These are phyloP conservation scores for Aureobasidium pullulans DNA, from an alignment of 2,329 filamentous ascomycete species.

Conservation along the genomic window DNA sequence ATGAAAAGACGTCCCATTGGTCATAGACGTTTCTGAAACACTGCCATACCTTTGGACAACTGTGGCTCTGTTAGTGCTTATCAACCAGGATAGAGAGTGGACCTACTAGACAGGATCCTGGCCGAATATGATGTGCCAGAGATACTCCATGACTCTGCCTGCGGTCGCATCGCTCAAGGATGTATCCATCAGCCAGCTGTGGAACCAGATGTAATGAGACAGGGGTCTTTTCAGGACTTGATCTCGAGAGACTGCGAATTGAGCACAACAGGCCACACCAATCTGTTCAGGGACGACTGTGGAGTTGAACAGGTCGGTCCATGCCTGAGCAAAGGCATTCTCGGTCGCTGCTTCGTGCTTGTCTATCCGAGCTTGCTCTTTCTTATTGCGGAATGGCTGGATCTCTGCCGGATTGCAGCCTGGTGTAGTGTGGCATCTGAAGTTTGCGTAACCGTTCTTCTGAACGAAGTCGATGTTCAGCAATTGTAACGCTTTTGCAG, in stretches of 20 bases:
- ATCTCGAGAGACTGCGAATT: conserved; percentile 46
- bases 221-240: conserved; percentile 40
- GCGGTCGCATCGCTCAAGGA: not conserved
- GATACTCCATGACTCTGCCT: conserved; percentile 15
- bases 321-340: conserved; percentile 41
- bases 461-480: conserved; percentile 44
- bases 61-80: no score
- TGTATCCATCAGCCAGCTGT: conserved; percentile 12
- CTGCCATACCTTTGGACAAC: not conserved
- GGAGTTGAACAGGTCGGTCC: conserved; percentile 42
- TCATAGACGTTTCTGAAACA: conserved; percentile 8
- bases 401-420: conserved; percentile 45
- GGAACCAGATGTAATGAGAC: conserved; percentile 41
- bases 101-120: not conserved
- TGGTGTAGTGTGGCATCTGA: conserved; percentile 46
- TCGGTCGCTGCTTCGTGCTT: conserved; percentile 38
- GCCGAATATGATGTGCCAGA: conserved; percentile 16
- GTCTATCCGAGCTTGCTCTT: conserved; percentile 12
- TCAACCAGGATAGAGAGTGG: no score
- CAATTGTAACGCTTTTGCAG: conserved; percentile 8
- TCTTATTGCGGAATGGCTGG: conserved; percentile 34
- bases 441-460: conserved; percentile 46
- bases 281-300: conserved; percentile 36
- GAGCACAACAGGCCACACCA: conserved; percentile 48
- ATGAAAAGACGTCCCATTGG: not conserved